Base-by-base conservation (phyloP, 208 protist genomes). In the Herpetomonas samuelpessoai region DNA sequence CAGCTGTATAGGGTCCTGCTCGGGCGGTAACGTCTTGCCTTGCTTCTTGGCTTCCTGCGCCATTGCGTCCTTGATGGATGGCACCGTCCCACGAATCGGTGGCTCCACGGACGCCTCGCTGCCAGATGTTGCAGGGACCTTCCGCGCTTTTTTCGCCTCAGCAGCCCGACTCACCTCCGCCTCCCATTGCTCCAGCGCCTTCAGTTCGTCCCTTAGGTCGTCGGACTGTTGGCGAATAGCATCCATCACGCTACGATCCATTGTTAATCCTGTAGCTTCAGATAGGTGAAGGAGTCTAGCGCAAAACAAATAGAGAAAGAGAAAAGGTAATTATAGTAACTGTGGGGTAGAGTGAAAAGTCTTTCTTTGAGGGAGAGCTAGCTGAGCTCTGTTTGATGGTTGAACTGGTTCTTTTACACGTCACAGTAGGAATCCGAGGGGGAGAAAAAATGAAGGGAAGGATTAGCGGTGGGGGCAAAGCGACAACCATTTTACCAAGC, bases 201-300 rank as follows among this genome's bases (percentile, higher is more conserved):
- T 93, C 39, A 93, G 65, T 72, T 92, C 88, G 38, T 95, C 83
- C 3, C 84, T 69, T n/a, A 94, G 68, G 66, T 96, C 88, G 22
- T 95, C 87, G 0, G 86, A 79, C 68, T 93, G 86, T 55, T 91
- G 86, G 52, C 76, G 77, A 56, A 96, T 93, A 26, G 76, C 68
- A 44, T 82, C 72, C 18, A 79, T 71, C 18, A 84, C 29, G 51
- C 25, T 71, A 24, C 62, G 70, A 28, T 78, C 50, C 78, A 85
- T 85, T 3, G 46, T 27, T 6, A 18, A 41, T 14, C 35, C n/a
- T n/a, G n/a, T n/a, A n/a, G n/a, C n/a, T n/a, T n/a, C n/a, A n/a
- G n/a, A n/a, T n/a, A n/a, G n/a, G n/a, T n/a, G n/a, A n/a, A n/a
- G n/a, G n/a, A n/a, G n/a, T n/a, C n/a, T n/a, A n/a, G n/a, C 10